Percentiles rank a stretch among this genome's conserved stretches.
These are phyloP conservation scores for Malassezia caprae DNA, from an alignment of 1,284 basidiomycete species.

Conservation along the genomic window DNA sequence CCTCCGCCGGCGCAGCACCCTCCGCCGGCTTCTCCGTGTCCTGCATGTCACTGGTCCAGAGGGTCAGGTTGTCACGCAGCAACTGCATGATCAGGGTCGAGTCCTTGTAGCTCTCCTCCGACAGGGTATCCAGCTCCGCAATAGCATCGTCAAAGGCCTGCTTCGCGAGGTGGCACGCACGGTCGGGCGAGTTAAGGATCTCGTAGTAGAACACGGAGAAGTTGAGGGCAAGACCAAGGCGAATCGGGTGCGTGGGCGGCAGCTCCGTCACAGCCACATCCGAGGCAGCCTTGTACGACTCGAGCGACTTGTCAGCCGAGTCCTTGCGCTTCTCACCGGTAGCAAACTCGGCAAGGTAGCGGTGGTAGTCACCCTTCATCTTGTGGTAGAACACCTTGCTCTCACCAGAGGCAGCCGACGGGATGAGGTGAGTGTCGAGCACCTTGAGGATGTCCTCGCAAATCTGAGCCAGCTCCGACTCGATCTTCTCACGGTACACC, in stretches of 20 bases:
- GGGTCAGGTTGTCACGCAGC: slow-evolving; percentile 90
- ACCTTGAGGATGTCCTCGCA: slow-evolving; percentile 99
- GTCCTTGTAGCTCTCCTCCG: slow-evolving; percentile 96
- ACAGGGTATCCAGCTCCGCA: slow-evolving; percentile 97
- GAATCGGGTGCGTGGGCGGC: slow-evolving; percentile 97
- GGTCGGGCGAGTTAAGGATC: slow-evolving; percentile 98
- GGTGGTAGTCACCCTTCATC: slow-evolving; percentile 99
- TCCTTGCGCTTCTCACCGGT: slow-evolving; percentile 98
- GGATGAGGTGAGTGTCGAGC: slow-evolving; percentile 97
- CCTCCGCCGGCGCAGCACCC: slow-evolving; percentile 32
- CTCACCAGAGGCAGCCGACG: slow-evolving; percentile 92
- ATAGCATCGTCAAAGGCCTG: slow-evolving; percentile 99
- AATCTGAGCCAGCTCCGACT: slow-evolving; percentile 93
- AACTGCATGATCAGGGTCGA: slow-evolving; percentile 95
- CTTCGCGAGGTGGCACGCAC: slow-evolving; percentile 98
- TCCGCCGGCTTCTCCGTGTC: slow-evolving; percentile 49
- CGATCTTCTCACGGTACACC: slow-evolving; percentile 90
- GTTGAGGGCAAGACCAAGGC: slow-evolving; percentile 96
- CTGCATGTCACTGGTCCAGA: slow-evolving; percentile 89
- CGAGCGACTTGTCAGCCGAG: slow-evolving; percentile 94
- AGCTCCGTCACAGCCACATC: slow-evolving; percentile 96
- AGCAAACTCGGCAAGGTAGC: slow-evolving; percentile 98
- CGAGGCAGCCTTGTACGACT: slow-evolving; percentile 98
- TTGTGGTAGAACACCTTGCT: slow-evolving; percentile 99
- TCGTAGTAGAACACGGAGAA: slow-evolving; percentile 99